Base-by-base conservation (phyloP, 345 rosid species). In the Aethionema arabicum region DNA sequence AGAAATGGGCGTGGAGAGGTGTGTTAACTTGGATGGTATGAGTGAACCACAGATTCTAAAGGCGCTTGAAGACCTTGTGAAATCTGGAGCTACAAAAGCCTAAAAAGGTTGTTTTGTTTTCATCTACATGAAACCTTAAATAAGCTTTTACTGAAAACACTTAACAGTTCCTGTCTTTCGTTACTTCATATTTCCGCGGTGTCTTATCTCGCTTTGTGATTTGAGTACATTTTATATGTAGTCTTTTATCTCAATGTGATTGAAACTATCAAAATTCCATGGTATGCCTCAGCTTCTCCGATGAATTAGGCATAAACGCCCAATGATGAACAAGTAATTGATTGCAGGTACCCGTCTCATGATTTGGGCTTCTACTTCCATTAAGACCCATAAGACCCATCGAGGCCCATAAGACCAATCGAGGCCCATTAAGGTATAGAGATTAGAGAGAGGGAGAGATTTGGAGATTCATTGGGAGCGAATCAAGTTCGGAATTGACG, bases 1-100 rank as follows among this genome's bases (percentile, higher is more conserved):
- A 88, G 87, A 83, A 76, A 77, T 76, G 80, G 87, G 91, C 32
- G 78, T 85, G 16, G 91, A 88, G 82, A 85, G 74, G 70, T 82
- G 85, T 36, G 52, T 85, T 57, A 78, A 56, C 41, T 76, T 88
- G 80, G 81, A 82, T 65, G 87, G 96, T 49, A 66, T 78, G 71
- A 70, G 44, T 11, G 85, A 85, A 60, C 15, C 69, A 14, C 81
- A 82, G 76, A 88, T 88, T 56, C 72, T 67, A 0, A 88, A 82
- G 76, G 82, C 86, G 29, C 86, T 87, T 32, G 78, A 84, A 75
- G 84, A 77, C 29, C 86, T 85, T 49, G 86, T 62, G 49, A 80
- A 75, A 77, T 75, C 72, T 2, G 90, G 80, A 69, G 69, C 77
- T 37, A 74, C 64, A 4, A 80, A 82, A 73, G 77, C 67, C 9